Base-by-base conservation (phyloP, 495 filamentous ascomycete genomes). In the Melanomma pulvis-pyrius region DNA sequence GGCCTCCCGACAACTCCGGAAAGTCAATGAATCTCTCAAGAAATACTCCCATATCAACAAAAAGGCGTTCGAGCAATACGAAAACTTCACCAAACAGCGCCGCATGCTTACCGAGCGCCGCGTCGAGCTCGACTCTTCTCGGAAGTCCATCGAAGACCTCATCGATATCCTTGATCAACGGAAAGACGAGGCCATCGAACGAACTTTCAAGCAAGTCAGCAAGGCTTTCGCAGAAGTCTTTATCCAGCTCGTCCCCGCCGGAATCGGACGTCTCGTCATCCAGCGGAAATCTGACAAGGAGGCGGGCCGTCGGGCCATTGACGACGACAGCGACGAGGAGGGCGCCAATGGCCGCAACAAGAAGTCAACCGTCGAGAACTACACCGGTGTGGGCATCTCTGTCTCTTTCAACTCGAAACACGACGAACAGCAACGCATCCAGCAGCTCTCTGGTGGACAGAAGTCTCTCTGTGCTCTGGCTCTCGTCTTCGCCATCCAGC, bases 11-110 rank as follows among this genome's bases (percentile, higher is more conserved):
- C 88, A 88, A 24, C 86, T 98, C 8, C 89, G 94, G 77, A 96
- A 94, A 75, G 91, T 93, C 75, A 96, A 97, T 71, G 92, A 97
- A 63, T 85, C 88, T 0, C 82, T 99, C 47, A 98, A 98, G 79
- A 96, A 97, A 74, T 98, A 93, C 80, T 90, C 89, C 34, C 91
- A 96, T 71, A 92, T 99, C 74, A 99, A 99, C 84, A 99, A 98
- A 80, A 99, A 99, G 76, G 94, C 94, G 0, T 96, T 97, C 67
- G 96, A 99, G 76, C 94, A 99, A 76, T 98, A 97, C 82, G 93
- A 92, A 78, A 96, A 87, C 77, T 98, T 98, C 77, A 97, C 93
- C 21, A 89, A 87, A 59, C 92, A 97, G 75, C 88, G 93, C 5
- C 91, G 96, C 51, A 87, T 85, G 3, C 82, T 99, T 8, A 88